Base-by-base conservation (phyloP, 371 early-diverging fungal species). In the Mucor plumbeus region DNA sequence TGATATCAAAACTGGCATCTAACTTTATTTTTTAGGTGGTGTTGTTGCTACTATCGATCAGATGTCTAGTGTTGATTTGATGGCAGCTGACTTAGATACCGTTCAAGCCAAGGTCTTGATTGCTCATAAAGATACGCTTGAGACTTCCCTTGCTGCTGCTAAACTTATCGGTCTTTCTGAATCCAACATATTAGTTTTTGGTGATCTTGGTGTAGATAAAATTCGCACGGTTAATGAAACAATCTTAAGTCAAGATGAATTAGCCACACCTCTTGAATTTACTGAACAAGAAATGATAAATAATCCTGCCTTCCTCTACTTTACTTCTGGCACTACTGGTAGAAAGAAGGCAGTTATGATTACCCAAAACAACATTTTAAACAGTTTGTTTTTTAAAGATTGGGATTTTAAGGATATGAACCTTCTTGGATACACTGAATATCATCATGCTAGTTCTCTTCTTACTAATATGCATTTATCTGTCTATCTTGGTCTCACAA, bases 31-130 rank as follows among this genome's bases (percentile, higher is more conserved):
- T 11, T 7, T 82, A 53, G 94, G 92, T 17, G 90, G 90, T 7
- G 67, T 86, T 15, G 69, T 85, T 35, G 82, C 89, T 8, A 78
- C 87, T 8, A 87, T 86, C 40, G 92, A 92, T 64, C 87, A 76
- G 72, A 43, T 39, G 17, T 89, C 59, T 15, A 39, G 83, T 1
- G 75, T 79, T 19, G 82, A 85, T 47, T 89, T 88, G 67, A 77
- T 92, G 11, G 86, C 86, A 7, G 80, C 79, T 67, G 90, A 91
- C 63, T 72, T 94, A 64, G 63, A 77, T 11, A 89, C 90, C 63
- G 80, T 89, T 14, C 75, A 80, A n/a, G 89, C 92, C 5, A 79
- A 76, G 17, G 9, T 64, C 11, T 2, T 74, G 1, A 65, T 76
- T 56, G 61, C 77, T 3, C 76, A 79, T 54, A 72, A 71, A 0